phyloP scores from a whole-genome alignment of 805 yeast species.

The Pichia thaimueangensis region DNA sequence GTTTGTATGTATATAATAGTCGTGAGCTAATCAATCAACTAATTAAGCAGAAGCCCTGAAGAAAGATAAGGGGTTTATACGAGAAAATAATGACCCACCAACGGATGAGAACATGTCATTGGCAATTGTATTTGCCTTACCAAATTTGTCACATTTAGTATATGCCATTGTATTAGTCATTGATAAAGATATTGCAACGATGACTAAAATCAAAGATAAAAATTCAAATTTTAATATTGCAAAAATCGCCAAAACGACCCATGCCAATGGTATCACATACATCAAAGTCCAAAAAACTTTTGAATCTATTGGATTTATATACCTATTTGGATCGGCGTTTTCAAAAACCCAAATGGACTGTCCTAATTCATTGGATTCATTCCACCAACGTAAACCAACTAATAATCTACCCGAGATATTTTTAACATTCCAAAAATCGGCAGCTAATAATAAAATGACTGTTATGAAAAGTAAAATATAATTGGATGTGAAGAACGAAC shows the following conservation, averaged over 20 bases:
- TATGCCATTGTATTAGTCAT: constrained; percentile 84
- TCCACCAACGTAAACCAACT: constrained; percentile 97
- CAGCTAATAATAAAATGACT: constrained; percentile 69
- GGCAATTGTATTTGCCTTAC: constrained; percentile 70
- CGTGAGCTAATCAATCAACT: too few relatives aligned
- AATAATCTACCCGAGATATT: constrained; percentile 84
- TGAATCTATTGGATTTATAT: constrained; percentile 87
- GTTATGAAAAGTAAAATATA: constrained; percentile 74
- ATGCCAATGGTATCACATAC: constrained; percentile 67
- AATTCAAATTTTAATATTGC: constrained; percentile 77
- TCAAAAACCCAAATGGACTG: constrained; percentile 84
- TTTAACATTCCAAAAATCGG: constrained; percentile 91
- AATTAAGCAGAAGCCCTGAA: too few relatives aligned
- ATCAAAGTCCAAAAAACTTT: constrained; percentile 79
- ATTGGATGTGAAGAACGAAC: constrained; percentile 57
- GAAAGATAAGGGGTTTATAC: constrained; percentile 37
- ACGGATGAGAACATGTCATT: constrained; percentile 49
- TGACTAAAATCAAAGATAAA: constrained; percentile 54
- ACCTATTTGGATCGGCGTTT: constrained; percentile 64
- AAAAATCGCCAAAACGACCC: constrained; percentile 69
- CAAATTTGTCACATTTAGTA: constrained; percentile 87
- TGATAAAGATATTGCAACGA: constrained; percentile 65
- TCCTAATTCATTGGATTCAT: constrained; percentile 63
- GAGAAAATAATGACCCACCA: constrained; percentile 36
- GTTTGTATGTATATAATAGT: too few relatives aligned